Conservation (phyloP, 441 rosid genomes). For the Melastoma candidum region DNA sequence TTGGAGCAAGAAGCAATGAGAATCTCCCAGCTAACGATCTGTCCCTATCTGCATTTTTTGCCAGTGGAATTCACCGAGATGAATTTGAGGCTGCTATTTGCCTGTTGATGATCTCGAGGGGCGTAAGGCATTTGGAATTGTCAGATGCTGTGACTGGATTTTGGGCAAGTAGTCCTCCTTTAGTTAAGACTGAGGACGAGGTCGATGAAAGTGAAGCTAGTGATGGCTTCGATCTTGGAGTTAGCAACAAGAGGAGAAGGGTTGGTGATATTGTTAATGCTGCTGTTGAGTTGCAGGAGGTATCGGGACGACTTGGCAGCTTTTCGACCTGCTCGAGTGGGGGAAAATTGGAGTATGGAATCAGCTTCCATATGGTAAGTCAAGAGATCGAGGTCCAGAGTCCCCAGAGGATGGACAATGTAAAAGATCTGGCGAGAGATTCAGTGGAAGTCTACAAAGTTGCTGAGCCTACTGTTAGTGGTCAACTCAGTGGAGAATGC, state of each 20-base stretch:
- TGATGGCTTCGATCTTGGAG: slow-evolving; percentile 15
- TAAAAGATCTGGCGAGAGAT: no score
- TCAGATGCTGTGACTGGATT: not conserved
- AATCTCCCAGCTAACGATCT: slow-evolving; percentile 21
- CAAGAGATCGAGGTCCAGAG: not conserved
- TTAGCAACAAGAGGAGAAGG: slow-evolving; percentile 1
- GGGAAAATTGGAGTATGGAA: no score
- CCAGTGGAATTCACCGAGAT: slow-evolving; percentile 28
- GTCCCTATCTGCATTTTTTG: slow-evolving; percentile 18
- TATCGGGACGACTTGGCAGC: no score
- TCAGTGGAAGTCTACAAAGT: no score
- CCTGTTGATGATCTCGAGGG: slow-evolving; percentile 55
- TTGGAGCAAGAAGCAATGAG: slow-evolving; percentile 35
- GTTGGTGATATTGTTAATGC: no score
- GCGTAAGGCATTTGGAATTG: slow-evolving; percentile 3
- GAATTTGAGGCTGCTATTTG: slow-evolving; percentile 39
- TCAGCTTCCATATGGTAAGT: no score
- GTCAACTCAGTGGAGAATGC: not conserved
- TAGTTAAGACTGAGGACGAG: slow-evolving; percentile 4
- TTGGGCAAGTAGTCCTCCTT: not conserved
- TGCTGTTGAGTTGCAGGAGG: no score
- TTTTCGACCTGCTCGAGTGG: no score
- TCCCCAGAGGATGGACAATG: not conserved
- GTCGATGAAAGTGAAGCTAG: not conserved
- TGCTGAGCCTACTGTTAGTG: no score